Conservation (phyloP, 2,329 filamentous ascomycete species). For the Fusarium fracticaudum region DNA sequence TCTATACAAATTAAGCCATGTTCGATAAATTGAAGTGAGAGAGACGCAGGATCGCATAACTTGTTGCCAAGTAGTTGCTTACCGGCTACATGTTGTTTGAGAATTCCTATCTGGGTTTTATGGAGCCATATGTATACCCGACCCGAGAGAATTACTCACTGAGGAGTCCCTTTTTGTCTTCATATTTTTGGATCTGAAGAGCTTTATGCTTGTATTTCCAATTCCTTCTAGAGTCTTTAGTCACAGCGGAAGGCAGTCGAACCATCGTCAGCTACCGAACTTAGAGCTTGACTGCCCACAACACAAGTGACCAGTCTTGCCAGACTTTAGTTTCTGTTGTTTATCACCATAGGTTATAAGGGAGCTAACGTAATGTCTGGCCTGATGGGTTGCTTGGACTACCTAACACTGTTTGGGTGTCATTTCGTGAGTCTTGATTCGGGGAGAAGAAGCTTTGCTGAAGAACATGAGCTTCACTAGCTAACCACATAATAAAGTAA, state of each 20-base stretch:
- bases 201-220: neutral
- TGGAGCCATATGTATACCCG: neutral
- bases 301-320: neutral
- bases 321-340: neutral
- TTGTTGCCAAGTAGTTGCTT: neutral
- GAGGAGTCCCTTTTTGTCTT: neutral
- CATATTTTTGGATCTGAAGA: neutral
- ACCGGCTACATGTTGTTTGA: neutral
- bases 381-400: neutral
- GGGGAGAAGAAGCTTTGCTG: too few species aligned
- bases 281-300: neutral
- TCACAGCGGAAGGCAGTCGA: neutral
- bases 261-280: neutral
- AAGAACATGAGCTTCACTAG: neutral
- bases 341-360: neutral
- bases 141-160: neutral
- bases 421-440: neutral
- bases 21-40: fast-evolving
- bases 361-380: neutral
- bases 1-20: fast-evolving
- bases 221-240: too few species aligned
- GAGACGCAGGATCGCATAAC: neutral
- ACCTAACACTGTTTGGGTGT: neutral
- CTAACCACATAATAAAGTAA: neutral
- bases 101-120: neutral